These are phyloP conservation scores for Hymenoscyphus fructigenus DNA, from an alignment of 2,329 filamentous ascomycete genomes.

Conservation along the genomic window DNA sequence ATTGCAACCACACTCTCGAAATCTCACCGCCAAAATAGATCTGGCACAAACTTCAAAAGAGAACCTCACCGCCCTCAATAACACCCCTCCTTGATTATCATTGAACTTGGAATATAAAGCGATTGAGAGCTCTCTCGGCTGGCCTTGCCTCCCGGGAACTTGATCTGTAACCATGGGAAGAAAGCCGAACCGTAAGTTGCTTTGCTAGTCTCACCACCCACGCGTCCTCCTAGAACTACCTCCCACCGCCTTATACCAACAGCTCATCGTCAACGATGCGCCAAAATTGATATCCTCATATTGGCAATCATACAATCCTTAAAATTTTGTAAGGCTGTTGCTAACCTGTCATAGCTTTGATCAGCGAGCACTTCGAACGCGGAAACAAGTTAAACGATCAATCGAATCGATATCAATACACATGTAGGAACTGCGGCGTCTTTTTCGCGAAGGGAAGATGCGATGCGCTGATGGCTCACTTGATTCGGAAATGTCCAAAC, in stretches of 20 bases:
- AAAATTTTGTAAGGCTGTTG: slow-evolving; percentile 8
- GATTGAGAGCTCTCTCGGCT: not conserved
- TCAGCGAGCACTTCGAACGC: slow-evolving; percentile 84
- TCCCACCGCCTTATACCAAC: slow-evolving; percentile 1
- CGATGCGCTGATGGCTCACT: slow-evolving; percentile 76
- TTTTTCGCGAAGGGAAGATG: slow-evolving; percentile 87
- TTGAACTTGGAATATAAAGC: not conserved
- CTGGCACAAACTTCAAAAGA: not conserved
- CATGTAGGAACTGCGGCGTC: slow-evolving; percentile 84
- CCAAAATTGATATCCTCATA: not conserved
- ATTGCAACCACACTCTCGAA: not conserved
- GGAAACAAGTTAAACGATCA: slow-evolving; percentile 84
- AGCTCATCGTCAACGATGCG: slow-evolving; percentile 2
- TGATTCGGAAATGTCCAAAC: slow-evolving; percentile 83
- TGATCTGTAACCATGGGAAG: slow-evolving; percentile 24
- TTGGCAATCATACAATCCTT: not conserved
- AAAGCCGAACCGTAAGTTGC: slow-evolving; percentile 30
- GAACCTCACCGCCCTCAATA: not conserved
- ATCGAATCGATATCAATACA: slow-evolving; percentile 89
- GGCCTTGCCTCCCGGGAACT: not conserved
- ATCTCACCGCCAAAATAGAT: not conserved
- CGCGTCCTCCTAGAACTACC: not conserved
- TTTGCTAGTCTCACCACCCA: slow-evolving; percentile 8
- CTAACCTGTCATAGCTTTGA: slow-evolving; percentile 47
- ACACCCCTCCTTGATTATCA: not conserved